Evolutionary conservation across 2,329 filamentous ascomycete genomes (phyloP).

Genomic region (Trichothecium sympodiale): DNA sequence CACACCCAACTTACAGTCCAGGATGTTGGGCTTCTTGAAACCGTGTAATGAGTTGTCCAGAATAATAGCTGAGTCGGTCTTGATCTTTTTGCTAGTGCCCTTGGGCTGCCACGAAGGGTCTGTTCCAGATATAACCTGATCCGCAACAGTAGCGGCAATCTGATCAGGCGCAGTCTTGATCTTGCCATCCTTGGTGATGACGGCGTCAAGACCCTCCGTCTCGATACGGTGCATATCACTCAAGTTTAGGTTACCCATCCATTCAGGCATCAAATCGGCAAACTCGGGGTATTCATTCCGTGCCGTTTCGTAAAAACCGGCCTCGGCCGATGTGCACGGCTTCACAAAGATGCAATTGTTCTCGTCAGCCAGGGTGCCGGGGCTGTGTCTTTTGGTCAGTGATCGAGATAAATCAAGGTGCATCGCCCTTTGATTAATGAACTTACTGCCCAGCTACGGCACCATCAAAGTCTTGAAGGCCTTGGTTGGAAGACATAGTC

Average conservation of each 20-base stretch:
- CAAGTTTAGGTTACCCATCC: slow-evolving; percentile 70
- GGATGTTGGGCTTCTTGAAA: slow-evolving; percentile 75
- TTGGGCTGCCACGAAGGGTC: no score
- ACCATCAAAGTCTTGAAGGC: slow-evolving; percentile 56
- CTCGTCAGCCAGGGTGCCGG: slow-evolving; percentile 77
- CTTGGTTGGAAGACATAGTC: slow-evolving; percentile 41
- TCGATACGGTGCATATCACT: slow-evolving; percentile 40
- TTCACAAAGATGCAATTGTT: slow-evolving; percentile 87
- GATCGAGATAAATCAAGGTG: no score
- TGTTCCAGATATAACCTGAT: slow-evolving; percentile 1
- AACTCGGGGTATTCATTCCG: slow-evolving; percentile 56
- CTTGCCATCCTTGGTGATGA: slow-evolving; percentile 26
- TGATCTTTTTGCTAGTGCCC: slow-evolving; percentile 37
- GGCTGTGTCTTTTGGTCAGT: slow-evolving; percentile 38
- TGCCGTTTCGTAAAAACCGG: slow-evolving; percentile 79
- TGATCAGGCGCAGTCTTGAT: slow-evolving; percentile 21
- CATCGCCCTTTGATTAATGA: no score
- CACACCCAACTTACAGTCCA: slow-evolving; percentile 85
- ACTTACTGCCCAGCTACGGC: slow-evolving; percentile 80
- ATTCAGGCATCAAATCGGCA: slow-evolving; percentile 71
- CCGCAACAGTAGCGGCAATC: slow-evolving; percentile 10
- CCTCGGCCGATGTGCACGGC: slow-evolving; percentile 76
- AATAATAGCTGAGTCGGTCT: slow-evolving; percentile 71
- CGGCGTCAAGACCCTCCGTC: slow-evolving; percentile 33
- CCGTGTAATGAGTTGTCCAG: slow-evolving; percentile 75